Evolutionary conservation across 306 rosid genomes (phyloP), one percentile per base, ranked within the genome.

Genomic region (Cucurbita argyrosperma): DNA sequence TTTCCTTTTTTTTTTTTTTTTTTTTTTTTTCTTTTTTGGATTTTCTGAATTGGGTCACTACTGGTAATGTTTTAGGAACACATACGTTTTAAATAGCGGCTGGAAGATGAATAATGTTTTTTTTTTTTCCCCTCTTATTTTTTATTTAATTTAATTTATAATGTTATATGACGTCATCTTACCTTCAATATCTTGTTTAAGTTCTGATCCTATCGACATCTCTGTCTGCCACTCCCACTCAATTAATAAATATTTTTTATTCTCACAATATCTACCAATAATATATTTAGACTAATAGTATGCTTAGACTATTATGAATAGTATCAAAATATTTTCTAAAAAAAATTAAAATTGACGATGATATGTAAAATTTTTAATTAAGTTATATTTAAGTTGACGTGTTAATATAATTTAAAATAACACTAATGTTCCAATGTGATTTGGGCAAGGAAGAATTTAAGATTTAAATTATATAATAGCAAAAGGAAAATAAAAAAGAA

Each of bases 161-260:
- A 63, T 72, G 37, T 50, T 40, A 23, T 60, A 42, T 83, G 83
- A 79, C 85, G 62, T 81, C 80, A 55, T 38, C 74, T 23, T 56
- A 59, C 60, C 68, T 74, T 83, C 77, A 67, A 40, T 79, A 60
- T 75, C 60, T 61, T 40, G 79, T 77, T 86, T 75, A 81, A 75
- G 79, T 77, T 79, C 62, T 75, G 63, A 79, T 77, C 85, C 83
- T 75, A 76, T 83, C 79, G 82, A 79, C 82, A 77, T 75, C 86
- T 55, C 66, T 83, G 90, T 83, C 90, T 83, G 87, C 90, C 90
- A 86, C 87, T 86, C 79, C 45, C 72, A 74, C 16, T 12, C 16
- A 6, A 58, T 55, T 42, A 43, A 19, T 71, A 51, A 42, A 42
- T 67, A 16, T 10, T 46, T n/a, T n/a, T n/a, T n/a, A n/a, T n/a